Base-by-base conservation (phyloP, 2,329 filamentous ascomycete genomes). In the Trichoderma guizhouense region DNA sequence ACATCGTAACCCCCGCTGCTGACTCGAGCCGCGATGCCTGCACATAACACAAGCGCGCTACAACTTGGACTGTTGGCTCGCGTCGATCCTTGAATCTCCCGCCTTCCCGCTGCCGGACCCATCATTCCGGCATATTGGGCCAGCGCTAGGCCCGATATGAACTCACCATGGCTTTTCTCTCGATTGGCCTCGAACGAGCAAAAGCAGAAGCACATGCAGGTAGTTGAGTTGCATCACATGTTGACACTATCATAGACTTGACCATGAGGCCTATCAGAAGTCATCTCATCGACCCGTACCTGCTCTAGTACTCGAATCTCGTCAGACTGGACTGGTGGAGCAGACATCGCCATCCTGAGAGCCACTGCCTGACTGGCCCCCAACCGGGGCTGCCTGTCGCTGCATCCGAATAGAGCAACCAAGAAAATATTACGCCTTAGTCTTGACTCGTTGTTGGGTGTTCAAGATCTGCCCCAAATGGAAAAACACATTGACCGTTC, bases 21-120 rank as follows among this genome's bases (percentile, higher is more conserved):
- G 36, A 30, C 21, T 65, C 43, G n/a, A 47, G 39, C 39, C 26
- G 24, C 8, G 24, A 63, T 28, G 18, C 36, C 61, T 63, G 61
- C 61, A 28, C 24, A n/a, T 4, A 30, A 24, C 18, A 47, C 36
- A 30, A 39, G 28, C 24, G 32, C 64, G 53, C 53, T 28, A 21
- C 39, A 36, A 34, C 28, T n/a, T 21, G 7, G 24, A 39, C 64
- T 24, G 47, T 64, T 21, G 64, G 53, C 39, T 60, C 24, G 28
- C 18, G 67, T 47, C 55, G 67, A 69, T 69, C 67, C 67, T 53
- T 61, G 67, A 69, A 62, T 12, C 51, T 69, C 65, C 55, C 26
- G 51, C 66, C 51, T 62, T 62, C 67, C 67, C 67, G 67, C 51
- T 51, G 43, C 67, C 57, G 67, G 67, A 28, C 67, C 67, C 67